These are phyloP conservation scores for Cinnamomum micranthum DNA, from an alignment of 164 flowering plant genomes.

Conservation along the genomic window DNA sequence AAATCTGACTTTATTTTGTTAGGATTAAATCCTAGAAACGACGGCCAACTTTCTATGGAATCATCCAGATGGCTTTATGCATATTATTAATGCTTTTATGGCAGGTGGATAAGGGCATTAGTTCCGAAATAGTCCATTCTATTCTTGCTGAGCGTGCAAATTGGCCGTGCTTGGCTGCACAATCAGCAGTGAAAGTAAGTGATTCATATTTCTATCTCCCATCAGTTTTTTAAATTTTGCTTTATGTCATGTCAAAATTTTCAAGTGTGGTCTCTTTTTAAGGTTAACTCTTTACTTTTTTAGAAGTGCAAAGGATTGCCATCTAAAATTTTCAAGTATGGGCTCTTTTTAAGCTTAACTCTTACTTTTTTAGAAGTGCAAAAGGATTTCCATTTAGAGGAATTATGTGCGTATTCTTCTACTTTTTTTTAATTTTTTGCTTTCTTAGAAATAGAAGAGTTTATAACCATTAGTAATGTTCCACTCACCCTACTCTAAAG, in stretches of 20 bases:
- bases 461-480: neutral
- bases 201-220: neutral
- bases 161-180: conserved; percentile 74
- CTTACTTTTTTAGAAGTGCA: neutral
- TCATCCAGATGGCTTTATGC: neutral
- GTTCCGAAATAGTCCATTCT: conserved; percentile 80
- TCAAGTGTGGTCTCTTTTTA: no score
- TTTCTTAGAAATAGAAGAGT: no score
- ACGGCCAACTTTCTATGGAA: neutral
- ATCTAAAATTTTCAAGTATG: neutral
- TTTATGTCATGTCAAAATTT: neutral
- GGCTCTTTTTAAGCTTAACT: neutral
- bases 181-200: conserved; percentile 66
- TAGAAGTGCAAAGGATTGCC: neutral
- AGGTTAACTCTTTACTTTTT: neutral
- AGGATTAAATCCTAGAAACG: neutral
- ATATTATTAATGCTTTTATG: conserved; percentile 8
- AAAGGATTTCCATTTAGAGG: neutral
- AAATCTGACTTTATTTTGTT: neutral
- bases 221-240: neutral
- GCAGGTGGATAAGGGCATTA: conserved; percentile 85
- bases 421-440: no score
- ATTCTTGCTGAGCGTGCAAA: conserved; percentile 83
- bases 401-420: neutral
- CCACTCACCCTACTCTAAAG: neutral